These are phyloP conservation scores for Tanacetum coccineum DNA, from an alignment of 129 eudicot genomes.

Conservation along the genomic window DNA sequence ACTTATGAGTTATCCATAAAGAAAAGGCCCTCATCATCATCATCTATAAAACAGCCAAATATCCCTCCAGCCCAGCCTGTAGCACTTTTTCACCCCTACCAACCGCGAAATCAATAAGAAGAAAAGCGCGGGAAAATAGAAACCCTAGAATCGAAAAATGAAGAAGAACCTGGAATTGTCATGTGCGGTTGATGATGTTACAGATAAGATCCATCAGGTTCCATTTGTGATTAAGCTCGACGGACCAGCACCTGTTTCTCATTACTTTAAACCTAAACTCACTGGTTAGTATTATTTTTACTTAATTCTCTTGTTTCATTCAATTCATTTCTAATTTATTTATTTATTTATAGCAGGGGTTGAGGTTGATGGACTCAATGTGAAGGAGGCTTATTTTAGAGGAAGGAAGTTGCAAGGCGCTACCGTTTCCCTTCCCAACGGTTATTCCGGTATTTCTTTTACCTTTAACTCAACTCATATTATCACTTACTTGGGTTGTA, in stretches of 20 bases:
- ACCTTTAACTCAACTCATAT: too few relatives aligned
- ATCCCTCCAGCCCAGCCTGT: too few relatives aligned
- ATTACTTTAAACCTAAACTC: constrained; percentile 80
- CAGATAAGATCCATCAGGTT: constrained; percentile 77
- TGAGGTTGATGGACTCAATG: constrained; percentile 68
- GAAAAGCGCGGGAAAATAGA: too few relatives aligned
- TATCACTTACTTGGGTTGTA: too few relatives aligned
- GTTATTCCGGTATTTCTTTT: too few relatives aligned
- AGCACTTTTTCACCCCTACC: too few relatives aligned
- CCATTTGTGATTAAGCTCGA: constrained; percentile 87
- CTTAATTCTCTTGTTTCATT: neutral
- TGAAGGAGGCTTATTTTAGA: constrained; percentile 88
- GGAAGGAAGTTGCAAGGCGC: constrained; percentile 93
- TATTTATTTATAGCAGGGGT: constrained; percentile 31
- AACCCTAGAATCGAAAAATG: too few relatives aligned
- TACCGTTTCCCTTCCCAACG: constrained; percentile 61
- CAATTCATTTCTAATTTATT: neutral
- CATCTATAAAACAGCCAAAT: too few relatives aligned
- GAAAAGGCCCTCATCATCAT: too few relatives aligned
- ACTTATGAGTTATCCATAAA: too few relatives aligned
- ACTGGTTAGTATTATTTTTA: constrained; percentile 33
- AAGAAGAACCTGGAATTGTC: too few relatives aligned
- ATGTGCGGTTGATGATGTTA: neutral
- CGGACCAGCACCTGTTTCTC: constrained; percentile 73
- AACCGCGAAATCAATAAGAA: too few relatives aligned